Evolutionary conservation across 257 asterid genomes (phyloP).

Genomic region (Coffea eugenioides): DNA sequence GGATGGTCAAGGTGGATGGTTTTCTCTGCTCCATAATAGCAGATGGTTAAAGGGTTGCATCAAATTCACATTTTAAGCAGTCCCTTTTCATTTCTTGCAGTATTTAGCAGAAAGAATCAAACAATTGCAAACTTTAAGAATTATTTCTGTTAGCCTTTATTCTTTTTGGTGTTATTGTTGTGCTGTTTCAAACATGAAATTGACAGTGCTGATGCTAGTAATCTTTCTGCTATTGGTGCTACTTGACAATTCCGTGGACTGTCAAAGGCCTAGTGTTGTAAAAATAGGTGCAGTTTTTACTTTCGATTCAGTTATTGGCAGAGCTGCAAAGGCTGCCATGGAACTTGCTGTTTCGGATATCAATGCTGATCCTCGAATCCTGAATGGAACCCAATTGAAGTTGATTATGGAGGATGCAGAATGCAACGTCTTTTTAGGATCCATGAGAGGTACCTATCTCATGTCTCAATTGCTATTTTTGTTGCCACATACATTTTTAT

Average conservation of each 20-base stretch:
- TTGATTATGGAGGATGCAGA: slow-evolving; percentile 36
- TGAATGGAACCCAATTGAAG: slow-evolving; percentile 33
- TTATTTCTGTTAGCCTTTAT: background rate
- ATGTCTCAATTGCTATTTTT: background rate
- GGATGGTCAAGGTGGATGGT: background rate
- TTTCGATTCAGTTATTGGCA: slow-evolving; percentile 39
- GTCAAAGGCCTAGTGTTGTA: slow-evolving; percentile 36
- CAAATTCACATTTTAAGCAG: background rate
- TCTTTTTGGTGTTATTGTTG: background rate
- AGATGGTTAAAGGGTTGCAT: background rate
- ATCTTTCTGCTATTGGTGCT: slow-evolving; percentile 7
- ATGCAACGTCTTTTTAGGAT: slow-evolving; percentile 46
- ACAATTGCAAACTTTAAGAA: background rate
- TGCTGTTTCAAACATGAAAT: slow-evolving; percentile 6
- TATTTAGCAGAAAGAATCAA: background rate
- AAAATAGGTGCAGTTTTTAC: slow-evolving; percentile 45
- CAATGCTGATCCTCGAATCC: slow-evolving; percentile 39
- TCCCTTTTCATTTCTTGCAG: background rate
- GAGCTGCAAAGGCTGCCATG: slow-evolving; percentile 49
- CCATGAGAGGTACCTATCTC: slow-evolving; percentile 32
- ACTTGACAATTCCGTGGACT: slow-evolving; percentile 12
- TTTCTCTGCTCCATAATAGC: background rate
- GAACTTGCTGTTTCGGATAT: slow-evolving; percentile 49
- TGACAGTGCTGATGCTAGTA: slow-evolving; percentile 2
- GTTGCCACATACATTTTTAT: too few relatives aligned